These are phyloP conservation scores for Xylaria polymorpha DNA, from an alignment of 2,329 filamentous ascomycete genomes.

Conservation along the genomic window DNA sequence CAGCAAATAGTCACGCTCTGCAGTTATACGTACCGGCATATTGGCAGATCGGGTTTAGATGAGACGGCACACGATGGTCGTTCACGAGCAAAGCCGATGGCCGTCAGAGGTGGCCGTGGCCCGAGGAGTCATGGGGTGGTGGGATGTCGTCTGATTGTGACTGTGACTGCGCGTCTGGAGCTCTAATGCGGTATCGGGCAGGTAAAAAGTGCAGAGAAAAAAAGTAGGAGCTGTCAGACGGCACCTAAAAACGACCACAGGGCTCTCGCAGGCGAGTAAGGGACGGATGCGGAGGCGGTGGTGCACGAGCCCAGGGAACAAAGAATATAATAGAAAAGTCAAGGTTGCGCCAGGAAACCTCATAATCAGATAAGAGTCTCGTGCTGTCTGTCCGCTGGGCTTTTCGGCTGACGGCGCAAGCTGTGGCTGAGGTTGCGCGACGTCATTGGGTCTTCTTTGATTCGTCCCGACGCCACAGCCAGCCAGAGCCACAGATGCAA, in stretches of 20 bases:
- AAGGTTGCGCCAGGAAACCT: slow-evolving; percentile 37
- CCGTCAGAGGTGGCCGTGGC: slow-evolving; percentile 43
- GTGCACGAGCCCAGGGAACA: slow-evolving; percentile 40
- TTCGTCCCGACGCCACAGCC: slow-evolving; percentile 13
- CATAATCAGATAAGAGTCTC: slow-evolving; percentile 44
- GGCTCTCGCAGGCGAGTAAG: slow-evolving; percentile 13
- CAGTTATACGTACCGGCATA: slow-evolving; percentile 53
- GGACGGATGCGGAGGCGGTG: slow-evolving; percentile 41
- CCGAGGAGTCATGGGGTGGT: slow-evolving; percentile 48
- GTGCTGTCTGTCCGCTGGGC: slow-evolving; percentile 44
- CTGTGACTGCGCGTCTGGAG: slow-evolving; percentile 34
- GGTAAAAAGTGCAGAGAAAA: slow-evolving; percentile 15
- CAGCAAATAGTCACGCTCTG: background rate
- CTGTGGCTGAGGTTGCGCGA: slow-evolving; percentile 38
- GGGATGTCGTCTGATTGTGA: slow-evolving; percentile 44
- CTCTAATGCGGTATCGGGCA: slow-evolving; percentile 3
- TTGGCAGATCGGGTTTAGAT: slow-evolving; percentile 40
- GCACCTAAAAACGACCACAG: slow-evolving; percentile 5
- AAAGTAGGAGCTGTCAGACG: background rate
- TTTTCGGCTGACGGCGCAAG: slow-evolving; percentile 29
- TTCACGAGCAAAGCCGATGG: slow-evolving; percentile 39
- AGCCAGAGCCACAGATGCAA: slow-evolving; percentile 23
- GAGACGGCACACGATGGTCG: slow-evolving; percentile 34
- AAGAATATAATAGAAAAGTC: slow-evolving; percentile 39
- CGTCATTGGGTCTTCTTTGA: slow-evolving; percentile 36